Base-by-base conservation (phyloP, 495 filamentous ascomycete species). In the Pseudomonodictys pantanalensis region DNA sequence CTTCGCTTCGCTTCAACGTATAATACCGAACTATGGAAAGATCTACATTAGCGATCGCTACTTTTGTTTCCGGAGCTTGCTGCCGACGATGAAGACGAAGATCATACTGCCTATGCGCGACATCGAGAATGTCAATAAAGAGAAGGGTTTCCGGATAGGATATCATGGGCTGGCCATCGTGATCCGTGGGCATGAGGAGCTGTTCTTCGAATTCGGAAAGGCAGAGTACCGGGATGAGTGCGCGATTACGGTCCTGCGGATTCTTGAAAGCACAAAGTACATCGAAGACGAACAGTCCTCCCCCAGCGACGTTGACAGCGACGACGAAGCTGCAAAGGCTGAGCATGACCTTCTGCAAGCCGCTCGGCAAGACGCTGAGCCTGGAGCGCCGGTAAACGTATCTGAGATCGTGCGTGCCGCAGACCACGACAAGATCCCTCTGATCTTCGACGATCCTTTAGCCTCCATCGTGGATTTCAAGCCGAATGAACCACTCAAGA, bases 391-490 rank as follows among this genome's bases (percentile, higher is more conserved):
- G 35, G 20, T 55, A 30, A 44, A 56, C 20, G 39, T 45, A 8
- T 63, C 59, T 2, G 52, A 67, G 45, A 52, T 67, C 30, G 42
- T 63, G 17, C 64, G 64, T 29, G 52, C 32, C 17, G 50, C 58
- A 10, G 63, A 68, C 30, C 47, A 51, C 11, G 61, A 63, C 25
- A 69, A 1, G 89, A 59, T 67, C 32, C 64, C 64, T 3, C 38
- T 97, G 53, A 73, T 91, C 9, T 97, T 97, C 67, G 93, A 98
- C 68, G 93, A 97, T 66, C 87, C 91, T 18, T 84, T 83, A 61
- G 89, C 90, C 18, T 97, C 93, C 0, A 91, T 97, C 57, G 79
- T 98, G 62, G 92, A 96, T 58, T 98, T 97, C 76, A 96, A 95
- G 71, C 93, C 93, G 0, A 75, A 81, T 5, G 82, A 92, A 65